Evolutionary conservation across 768 basidiomycete species (phyloP).

Genomic region (Rhodotorula diobovata): DNA sequence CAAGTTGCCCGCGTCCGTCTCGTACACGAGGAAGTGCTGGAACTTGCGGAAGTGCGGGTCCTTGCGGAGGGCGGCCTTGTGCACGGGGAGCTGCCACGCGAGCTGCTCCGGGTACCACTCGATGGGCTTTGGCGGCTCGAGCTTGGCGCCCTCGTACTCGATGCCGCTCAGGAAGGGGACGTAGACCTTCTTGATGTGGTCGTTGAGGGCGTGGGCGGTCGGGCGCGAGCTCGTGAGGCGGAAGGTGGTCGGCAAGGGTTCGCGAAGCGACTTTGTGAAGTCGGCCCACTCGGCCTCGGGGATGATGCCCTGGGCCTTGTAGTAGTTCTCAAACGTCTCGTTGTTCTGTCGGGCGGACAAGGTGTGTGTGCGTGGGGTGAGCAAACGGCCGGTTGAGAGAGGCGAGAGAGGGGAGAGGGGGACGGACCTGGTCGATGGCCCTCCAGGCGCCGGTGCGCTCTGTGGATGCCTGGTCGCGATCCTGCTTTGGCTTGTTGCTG

Average conservation of each 20-base stretch:
- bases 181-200: slow-evolving; percentile 69
- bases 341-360: slow-evolving; percentile 38
- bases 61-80: slow-evolving; percentile 81
- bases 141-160: slow-evolving; percentile 66
- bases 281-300: slow-evolving; percentile 68
- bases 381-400: too few relatives aligned
- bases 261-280: slow-evolving; percentile 63
- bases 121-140: slow-evolving; percentile 76
- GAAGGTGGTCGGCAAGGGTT: slow-evolving; percentile 86
- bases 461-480: slow-evolving; percentile 1
- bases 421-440: slow-evolving; percentile 10
- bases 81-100: slow-evolving; percentile 92
- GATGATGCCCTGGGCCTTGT: slow-evolving; percentile 65
- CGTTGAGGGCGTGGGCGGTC: slow-evolving; percentile 63
- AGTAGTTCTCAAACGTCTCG: slow-evolving; percentile 51
- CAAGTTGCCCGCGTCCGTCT: slow-evolving; percentile 95
- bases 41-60: slow-evolving; percentile 87
- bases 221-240: slow-evolving; percentile 81
- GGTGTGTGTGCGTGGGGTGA: too few relatives aligned
- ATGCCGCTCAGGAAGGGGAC: slow-evolving; percentile 70
- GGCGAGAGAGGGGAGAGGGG: neutral
- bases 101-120: slow-evolving; percentile 94
- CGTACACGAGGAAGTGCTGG: slow-evolving; percentile 91
- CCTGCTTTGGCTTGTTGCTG: neutral
- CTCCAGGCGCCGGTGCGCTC: slow-evolving; percentile 10